Base-by-base conservation (phyloP, 2,329 filamentous ascomycete genomes). In the Alternaria panax region DNA sequence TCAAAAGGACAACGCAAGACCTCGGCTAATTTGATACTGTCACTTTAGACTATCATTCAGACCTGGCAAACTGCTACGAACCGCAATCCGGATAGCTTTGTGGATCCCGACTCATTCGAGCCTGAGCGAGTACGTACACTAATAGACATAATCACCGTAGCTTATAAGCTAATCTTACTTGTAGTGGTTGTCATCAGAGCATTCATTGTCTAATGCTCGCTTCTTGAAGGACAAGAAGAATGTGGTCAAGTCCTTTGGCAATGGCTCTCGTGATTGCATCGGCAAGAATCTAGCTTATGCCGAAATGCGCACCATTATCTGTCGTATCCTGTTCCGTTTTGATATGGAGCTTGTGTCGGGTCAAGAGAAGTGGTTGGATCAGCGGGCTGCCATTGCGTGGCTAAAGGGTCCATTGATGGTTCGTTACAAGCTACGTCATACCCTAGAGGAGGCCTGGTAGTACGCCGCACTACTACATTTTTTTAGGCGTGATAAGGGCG, bases 261-360 rank as follows among this genome's bases (percentile, higher is more conserved):
- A n/a, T 32, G 50, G 38, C 27, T n/a, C 38, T 24, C 38, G 50
- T 14, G 11, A 52, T 24, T 52, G 50, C 27, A 24, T 52, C 11
- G 50, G 50, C 27, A 52, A 52, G 38, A 52, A 52, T 27, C 20
- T 52, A 9, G 50, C 50, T 18, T 43, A 52, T 34, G 25, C 24
- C 6, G 38, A 52, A 8, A 42, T 34, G 38, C 38, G 38, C 11
- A 16, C 8, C 18, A 52, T 52, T 24, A 30, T 51, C 24, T 22
- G 24, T 24, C 36, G 36, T 20, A 30, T 30, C 36, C 18, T 43
- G 14, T 42, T 24, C 11, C 8, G 27, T 9, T 52, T 25, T n/a
- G 36, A 51, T 25, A n/a, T 52, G 18, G 38, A 34, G 20, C 27
- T 43, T 22, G 5, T 22, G 5, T 25, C 36, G 7, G 24, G 24